Conservation (phyloP, 306 rosid genomes). For the Prosopis cineraria region DNA sequence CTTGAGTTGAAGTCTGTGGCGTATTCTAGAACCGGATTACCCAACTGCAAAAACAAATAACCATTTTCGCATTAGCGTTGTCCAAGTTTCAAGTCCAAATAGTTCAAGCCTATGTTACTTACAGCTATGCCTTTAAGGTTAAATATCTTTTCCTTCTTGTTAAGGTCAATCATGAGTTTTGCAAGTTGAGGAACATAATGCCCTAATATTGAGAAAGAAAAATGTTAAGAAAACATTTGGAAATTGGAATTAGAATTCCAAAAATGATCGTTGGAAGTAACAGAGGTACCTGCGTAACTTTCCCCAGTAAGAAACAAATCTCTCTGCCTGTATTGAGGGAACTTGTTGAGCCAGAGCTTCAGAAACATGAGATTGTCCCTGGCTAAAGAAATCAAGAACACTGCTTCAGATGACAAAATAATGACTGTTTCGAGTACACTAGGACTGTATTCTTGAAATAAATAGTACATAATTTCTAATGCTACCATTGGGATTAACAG, state of each 20-base stretch:
- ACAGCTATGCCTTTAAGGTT: slow-evolving; percentile 77
- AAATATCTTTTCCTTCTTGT: slow-evolving; percentile 55
- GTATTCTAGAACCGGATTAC: slow-evolving; percentile 56
- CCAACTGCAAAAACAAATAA: slow-evolving; percentile 45
- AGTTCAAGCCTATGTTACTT: slow-evolving; percentile 32
- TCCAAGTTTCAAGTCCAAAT: not conserved
- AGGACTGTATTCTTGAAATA: not conserved
- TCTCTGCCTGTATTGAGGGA: slow-evolving; percentile 59
- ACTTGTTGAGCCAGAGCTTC: slow-evolving; percentile 68
- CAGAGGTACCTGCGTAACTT: slow-evolving; percentile 69
- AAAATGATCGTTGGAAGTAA: slow-evolving; percentile 26
- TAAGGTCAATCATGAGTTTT: slow-evolving; percentile 58
- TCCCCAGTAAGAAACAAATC: slow-evolving; percentile 71
- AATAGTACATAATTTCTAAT: slow-evolving; percentile 1
- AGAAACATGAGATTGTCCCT: slow-evolving; percentile 64
- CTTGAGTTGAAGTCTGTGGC: slow-evolving; percentile 51
- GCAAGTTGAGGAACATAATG: slow-evolving; percentile 87
- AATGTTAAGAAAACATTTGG: not conserved
- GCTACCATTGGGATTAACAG: slow-evolving; percentile 2
- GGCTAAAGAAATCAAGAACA: slow-evolving; percentile 51
- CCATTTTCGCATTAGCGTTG: slow-evolving; percentile 15
- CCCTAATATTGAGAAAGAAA: slow-evolving; percentile 46
- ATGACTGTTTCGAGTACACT: not conserved
- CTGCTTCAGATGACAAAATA: slow-evolving; percentile 38
- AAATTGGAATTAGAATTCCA: not conserved